Evolutionary conservation across 2,329 filamentous ascomycete species (phyloP), one percentile per base, ranked within the genome.

Genomic region (Fusarium ambrosium): DNA sequence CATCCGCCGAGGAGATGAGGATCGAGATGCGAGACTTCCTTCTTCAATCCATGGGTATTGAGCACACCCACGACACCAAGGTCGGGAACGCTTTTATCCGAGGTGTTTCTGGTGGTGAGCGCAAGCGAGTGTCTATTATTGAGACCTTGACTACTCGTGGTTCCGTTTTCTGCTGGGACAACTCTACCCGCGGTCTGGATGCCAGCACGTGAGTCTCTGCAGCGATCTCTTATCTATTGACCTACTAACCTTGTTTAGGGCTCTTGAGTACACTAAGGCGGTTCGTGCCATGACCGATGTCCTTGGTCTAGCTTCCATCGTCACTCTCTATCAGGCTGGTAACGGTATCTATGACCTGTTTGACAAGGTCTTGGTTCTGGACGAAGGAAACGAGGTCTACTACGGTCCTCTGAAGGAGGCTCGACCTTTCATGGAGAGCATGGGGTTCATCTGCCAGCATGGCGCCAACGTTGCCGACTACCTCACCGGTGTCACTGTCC

Each of bases 341-440:
- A 92, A 94, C 65, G 90, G 88, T 27, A 93, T 94, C 68, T 93
- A 92, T 79, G 85, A 92, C 29, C 85, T 91, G 0, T 93, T 94
- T 78, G 91, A 94, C 79, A 94, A 93, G 78, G 91, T 93, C 0
- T 84, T 93, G 0, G 87, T 94, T 10, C 86, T 94, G 4, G 91
- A 93, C 56, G 87, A 90, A 67, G 92, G 92, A 56, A 89, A 90
- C 70, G 81, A 93, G 74, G 86, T 93, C 55, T 94, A 88, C 82
- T 93, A 92, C 72, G 92, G 92, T 0, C 87, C 91, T 0, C 83
- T 86, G 73, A 81, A 85, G 7, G 84, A 91, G 69, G 92, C 92
- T 0, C 82, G 86, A 6, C 88, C 89, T 0, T 94, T 92, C 76
- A 92, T 94, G 87, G 90, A 93, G 77, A 81, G 85, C 0, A 82